These are phyloP conservation scores for Abrus pulchellus DNA, from an alignment of 306 rosid species.

Conservation along the genomic window DNA sequence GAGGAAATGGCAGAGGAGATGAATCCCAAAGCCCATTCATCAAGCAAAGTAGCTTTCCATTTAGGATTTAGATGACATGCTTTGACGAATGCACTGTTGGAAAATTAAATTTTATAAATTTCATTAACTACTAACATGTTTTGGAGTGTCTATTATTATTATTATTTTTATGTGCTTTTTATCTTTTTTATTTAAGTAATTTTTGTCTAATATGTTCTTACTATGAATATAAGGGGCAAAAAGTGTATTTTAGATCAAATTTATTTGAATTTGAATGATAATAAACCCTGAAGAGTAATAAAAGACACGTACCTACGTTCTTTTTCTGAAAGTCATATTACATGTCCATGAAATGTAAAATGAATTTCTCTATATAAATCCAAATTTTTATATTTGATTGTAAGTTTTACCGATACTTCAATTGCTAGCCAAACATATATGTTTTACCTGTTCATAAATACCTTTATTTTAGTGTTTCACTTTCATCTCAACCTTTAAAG, in stretches of 20 bases:
- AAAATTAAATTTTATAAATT: neutral
- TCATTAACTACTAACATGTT: neutral
- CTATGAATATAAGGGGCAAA: too few relatives aligned
- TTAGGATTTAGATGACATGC: neutral
- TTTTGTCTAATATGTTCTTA: too few relatives aligned
- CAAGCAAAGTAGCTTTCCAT: constrained; percentile 13
- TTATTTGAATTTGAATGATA: too few relatives aligned
- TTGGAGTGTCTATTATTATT: too few relatives aligned
- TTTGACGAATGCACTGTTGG: neutral
- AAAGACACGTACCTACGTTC: neutral
- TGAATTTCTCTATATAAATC: constrained; percentile 9
- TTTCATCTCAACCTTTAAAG: too few relatives aligned
- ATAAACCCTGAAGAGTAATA: too few relatives aligned
- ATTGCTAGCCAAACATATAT: neutral
- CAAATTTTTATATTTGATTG: neutral
- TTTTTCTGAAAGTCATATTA: neutral
- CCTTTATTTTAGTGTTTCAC: neutral
- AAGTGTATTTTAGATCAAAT: too few relatives aligned
- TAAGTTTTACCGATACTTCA: neutral
- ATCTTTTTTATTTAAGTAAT: too few relatives aligned
- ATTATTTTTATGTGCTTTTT: too few relatives aligned
- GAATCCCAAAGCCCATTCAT: neutral
- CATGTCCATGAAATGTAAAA: neutral
- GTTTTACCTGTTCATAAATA: neutral
- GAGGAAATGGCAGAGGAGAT: neutral